Evolutionary conservation across 2,329 filamentous ascomycete genomes (phyloP).

Genomic region (Fusarium sp.): DNA sequence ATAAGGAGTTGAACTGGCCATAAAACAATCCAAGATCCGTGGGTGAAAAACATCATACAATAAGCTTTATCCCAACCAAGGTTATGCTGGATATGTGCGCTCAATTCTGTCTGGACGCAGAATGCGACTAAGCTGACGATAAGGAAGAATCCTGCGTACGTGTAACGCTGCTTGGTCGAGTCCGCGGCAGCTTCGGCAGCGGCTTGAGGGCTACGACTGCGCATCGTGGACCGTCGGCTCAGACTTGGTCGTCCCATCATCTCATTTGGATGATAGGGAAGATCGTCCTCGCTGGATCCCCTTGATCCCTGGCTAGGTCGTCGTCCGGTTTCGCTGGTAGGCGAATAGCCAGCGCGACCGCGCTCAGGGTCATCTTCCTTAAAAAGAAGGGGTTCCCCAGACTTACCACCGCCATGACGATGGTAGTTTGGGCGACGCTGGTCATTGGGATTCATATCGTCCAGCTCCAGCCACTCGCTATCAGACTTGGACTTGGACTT

Average conservation of each 20-base stretch:
- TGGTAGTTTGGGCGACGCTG: slow-evolving; percentile 58
- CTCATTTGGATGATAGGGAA: slow-evolving; percentile 43
- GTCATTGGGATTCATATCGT: slow-evolving; percentile 57
- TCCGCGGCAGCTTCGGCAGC: slow-evolving; percentile 51
- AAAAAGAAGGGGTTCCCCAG: slow-evolving; percentile 56
- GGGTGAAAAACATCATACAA: slow-evolving; percentile 98
- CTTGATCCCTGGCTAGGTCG: slow-evolving; percentile 31
- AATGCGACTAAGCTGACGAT: slow-evolving; percentile 86
- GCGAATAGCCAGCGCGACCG: slow-evolving; percentile 37
- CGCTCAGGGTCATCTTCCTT: slow-evolving; percentile 50
- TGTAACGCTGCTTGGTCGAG: slow-evolving; percentile 81
- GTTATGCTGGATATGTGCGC: slow-evolving; percentile 92
- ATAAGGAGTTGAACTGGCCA: slow-evolving; percentile 88
- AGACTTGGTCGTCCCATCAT: slow-evolving; percentile 46
- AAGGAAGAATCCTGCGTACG: slow-evolving; percentile 86
- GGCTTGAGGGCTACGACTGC: slow-evolving; percentile 77
- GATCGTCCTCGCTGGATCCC: slow-evolving; percentile 41
- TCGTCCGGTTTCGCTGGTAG: slow-evolving; percentile 28
- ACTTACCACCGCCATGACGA: slow-evolving; percentile 59
- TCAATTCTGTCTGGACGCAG: slow-evolving; percentile 94
- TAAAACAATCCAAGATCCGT: slow-evolving; percentile 90
- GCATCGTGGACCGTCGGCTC: slow-evolving; percentile 71
- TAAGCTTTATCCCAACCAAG: slow-evolving; percentile 98
- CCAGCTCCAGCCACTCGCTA: slow-evolving; percentile 35
- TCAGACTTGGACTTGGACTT: slow-evolving; percentile 50